Conservation (phyloP, 331 rosid genomes). For the Dryas integrifolia region DNA sequence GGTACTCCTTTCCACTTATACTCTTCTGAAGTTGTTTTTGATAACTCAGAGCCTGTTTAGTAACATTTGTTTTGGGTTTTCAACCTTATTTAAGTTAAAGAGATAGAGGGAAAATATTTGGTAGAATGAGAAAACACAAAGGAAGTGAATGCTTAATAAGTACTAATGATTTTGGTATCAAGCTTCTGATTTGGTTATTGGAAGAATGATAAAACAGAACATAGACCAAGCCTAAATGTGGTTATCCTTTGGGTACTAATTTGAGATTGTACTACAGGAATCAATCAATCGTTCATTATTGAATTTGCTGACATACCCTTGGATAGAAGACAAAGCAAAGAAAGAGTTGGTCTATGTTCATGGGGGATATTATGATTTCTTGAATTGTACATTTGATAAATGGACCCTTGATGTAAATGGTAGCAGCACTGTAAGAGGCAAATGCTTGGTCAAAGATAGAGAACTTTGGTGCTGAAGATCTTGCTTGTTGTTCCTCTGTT, state of each 20-base stretch:
- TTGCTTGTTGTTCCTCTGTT: not conserved
- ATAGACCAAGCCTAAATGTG: not conserved
- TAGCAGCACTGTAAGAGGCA: constrained; percentile 13
- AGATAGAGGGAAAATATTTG: too few species aligned
- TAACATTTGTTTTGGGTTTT: not conserved
- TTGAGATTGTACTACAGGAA: constrained; percentile 50
- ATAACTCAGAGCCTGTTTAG: not conserved
- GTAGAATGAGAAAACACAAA: too few species aligned
- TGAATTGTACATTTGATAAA: constrained; percentile 74
- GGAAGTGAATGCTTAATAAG: too few species aligned
- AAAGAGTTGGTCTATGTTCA: constrained; percentile 55
- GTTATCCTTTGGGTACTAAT: not conserved
- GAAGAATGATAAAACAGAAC: not conserved
- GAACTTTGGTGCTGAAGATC: constrained; percentile 55
- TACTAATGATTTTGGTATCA: too few species aligned
- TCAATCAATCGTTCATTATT: constrained; percentile 63
- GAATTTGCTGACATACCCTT: constrained; percentile 78
- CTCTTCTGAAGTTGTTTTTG: not conserved
- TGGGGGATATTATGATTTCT: constrained; percentile 78
- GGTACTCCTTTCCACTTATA: constrained; percentile 34
- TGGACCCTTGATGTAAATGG: constrained; percentile 69
- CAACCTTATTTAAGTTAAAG: too few species aligned
- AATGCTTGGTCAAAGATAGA: constrained; percentile 44
- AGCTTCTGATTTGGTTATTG: too few species aligned
- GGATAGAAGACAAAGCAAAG: constrained; percentile 70